A percentile compares a stretch with the other conserved stretches of the same genome.
phyloP scores from a whole-genome alignment of 2,329 filamentous ascomycete genomes.

The Myriosclerotinia scirpicola region DNA sequence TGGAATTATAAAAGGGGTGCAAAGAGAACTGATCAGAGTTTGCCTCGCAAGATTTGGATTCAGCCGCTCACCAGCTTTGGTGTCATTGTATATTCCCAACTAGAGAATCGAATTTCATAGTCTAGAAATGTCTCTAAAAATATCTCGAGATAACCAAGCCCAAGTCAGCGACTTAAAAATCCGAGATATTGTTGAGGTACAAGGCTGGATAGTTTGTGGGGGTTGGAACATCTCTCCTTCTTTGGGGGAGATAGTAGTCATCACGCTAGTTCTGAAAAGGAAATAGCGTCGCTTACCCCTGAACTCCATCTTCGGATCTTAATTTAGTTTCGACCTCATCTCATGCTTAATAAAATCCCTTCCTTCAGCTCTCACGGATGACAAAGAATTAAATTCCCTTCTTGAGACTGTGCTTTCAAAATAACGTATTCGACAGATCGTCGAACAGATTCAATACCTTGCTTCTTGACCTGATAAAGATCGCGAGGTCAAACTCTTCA shows the following conservation, averaged over 20 bases:
- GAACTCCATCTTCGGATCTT: not conserved
- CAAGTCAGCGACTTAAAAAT: not conserved
- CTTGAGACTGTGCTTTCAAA: not conserved
- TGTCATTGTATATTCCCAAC: not conserved
- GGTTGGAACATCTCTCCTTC: not conserved
- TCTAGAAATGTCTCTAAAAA: not conserved
- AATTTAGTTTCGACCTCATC: constrained; percentile 4
- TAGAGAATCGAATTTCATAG: not conserved
- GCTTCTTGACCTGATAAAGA: not conserved
- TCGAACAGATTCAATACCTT: not conserved
- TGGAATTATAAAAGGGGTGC: not conserved
- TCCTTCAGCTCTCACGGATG: not conserved
- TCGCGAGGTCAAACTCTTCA: not conserved
- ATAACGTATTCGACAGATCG: not conserved
- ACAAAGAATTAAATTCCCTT: not conserved
- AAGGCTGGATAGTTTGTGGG: not conserved
- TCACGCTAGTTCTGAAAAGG: not conserved
- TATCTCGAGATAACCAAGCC: not conserved
- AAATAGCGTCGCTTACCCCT: not conserved
- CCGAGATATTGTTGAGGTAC: not conserved
- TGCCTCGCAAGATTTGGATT: not conserved
- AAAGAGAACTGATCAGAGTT: not conserved
- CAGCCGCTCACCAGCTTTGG: constrained; percentile 1
- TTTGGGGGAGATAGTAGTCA: not conserved
- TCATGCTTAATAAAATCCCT: not conserved